These are phyloP conservation scores for Mrakia frigida DNA, from an alignment of 768 basidiomycete genomes.

Conservation along the genomic window DNA sequence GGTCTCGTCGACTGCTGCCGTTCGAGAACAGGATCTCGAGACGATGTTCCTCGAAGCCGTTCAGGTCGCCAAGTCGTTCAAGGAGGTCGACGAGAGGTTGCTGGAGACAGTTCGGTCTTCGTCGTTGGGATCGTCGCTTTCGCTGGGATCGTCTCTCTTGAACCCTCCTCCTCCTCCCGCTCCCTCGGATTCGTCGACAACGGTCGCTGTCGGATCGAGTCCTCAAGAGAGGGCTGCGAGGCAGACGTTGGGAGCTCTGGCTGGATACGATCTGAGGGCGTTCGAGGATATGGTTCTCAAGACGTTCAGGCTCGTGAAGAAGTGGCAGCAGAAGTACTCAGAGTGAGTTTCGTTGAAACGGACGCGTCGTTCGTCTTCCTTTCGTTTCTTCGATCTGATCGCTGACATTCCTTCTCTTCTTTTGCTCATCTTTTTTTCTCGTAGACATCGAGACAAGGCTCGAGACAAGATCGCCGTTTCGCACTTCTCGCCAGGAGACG, in stretches of 20 bases:
- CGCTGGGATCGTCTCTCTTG: not conserved
- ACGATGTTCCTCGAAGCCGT: conserved; percentile 12
- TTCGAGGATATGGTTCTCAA: conserved; percentile 79
- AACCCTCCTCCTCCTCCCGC: not conserved
- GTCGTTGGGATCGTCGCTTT: conserved; percentile 22
- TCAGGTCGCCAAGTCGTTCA: conserved; percentile 16
- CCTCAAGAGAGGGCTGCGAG: not conserved
- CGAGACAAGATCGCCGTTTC: conserved; percentile 94
- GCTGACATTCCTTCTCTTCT: not conserved
- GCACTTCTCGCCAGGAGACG: conserved; percentile 67
- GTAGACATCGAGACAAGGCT: conserved; percentile 69
- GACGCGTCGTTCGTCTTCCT: not conserved
- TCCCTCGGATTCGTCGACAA: too few species aligned
- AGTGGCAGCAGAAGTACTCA: conserved; percentile 97
- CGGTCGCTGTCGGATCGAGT: not conserved
- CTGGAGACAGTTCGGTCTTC: conserved; percentile 22
- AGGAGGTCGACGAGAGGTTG: conserved; percentile 26
- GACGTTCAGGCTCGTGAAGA: conserved; percentile 65
- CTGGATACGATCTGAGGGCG: conserved; percentile 69
- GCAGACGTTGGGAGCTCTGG: conserved; percentile 22
- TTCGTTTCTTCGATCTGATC: not conserved
- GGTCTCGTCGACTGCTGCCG: not conserved
- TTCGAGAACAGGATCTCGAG: conserved; percentile 15
- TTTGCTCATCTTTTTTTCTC: too few species aligned
- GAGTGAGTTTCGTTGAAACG: conserved; percentile 56